phyloP scores from a whole-genome alignment of 2,329 filamentous ascomycete species.

The Fusarium sp. region DNA sequence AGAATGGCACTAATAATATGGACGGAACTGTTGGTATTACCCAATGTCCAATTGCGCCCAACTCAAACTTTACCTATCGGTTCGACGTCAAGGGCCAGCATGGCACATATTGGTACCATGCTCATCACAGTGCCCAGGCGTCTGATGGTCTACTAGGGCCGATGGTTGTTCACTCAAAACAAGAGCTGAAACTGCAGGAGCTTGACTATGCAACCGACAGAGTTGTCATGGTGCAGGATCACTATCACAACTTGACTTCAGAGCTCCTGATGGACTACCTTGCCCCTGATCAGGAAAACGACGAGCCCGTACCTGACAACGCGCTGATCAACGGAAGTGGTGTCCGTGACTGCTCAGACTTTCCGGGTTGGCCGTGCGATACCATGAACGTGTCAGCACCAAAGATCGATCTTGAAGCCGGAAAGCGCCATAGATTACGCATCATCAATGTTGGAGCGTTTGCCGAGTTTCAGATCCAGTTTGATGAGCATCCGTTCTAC shows the following conservation, averaged over 20 bases:
- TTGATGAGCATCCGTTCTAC: slow-evolving; percentile 74
- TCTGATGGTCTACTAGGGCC: slow-evolving; percentile 77
- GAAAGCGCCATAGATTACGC: slow-evolving; percentile 72
- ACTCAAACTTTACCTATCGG: slow-evolving; percentile 72
- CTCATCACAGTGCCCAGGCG: slow-evolving; percentile 72
- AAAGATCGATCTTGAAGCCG: slow-evolving; percentile 60
- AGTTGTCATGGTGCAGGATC: slow-evolving; percentile 77
- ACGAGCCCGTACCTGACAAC: slow-evolving; percentile 75
- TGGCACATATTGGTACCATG: slow-evolving; percentile 72
- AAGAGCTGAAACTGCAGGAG: slow-evolving; percentile 48
- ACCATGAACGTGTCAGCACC: slow-evolving; percentile 53
- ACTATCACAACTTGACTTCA: slow-evolving; percentile 72
- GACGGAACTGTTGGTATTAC: slow-evolving; percentile 77
- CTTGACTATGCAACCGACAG: slow-evolving; percentile 60
- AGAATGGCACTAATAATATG: slow-evolving; percentile 80
- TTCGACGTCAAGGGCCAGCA: slow-evolving; percentile 70
- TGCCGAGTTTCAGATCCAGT: slow-evolving; percentile 77
- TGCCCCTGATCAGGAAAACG: slow-evolving; percentile 63
- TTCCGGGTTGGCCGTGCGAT: slow-evolving; percentile 58
- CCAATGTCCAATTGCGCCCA: slow-evolving; percentile 75
- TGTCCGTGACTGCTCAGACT: slow-evolving; percentile 50
- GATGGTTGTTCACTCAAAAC: slow-evolving; percentile 72
- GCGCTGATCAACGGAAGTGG: slow-evolving; percentile 71
- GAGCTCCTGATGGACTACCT: slow-evolving; percentile 67
- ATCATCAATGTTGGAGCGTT: slow-evolving; percentile 79